Conservation (phyloP, 1,284 basidiomycete genomes). For the Hemileia vastatrix region DNA sequence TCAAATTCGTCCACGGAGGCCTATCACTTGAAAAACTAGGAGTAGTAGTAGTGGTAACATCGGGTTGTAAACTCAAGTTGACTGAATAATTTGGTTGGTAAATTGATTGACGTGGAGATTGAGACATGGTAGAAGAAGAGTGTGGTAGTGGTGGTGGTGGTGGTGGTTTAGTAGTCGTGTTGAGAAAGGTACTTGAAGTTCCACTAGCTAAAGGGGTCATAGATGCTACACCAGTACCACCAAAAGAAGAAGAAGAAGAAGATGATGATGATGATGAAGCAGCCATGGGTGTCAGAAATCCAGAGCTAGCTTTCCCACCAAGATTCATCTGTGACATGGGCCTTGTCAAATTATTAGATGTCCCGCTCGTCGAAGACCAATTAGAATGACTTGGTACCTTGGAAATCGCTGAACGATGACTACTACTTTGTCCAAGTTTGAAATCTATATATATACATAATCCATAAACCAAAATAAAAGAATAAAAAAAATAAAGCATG, state of each 20-base stretch:
- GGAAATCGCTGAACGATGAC: background rate
- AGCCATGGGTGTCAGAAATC: background rate
- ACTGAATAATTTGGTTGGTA: background rate
- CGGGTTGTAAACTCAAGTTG: background rate
- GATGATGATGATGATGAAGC: background rate
- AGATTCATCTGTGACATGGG: background rate
- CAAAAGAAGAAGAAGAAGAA: background rate
- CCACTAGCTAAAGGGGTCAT: background rate
- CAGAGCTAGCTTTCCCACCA: background rate
- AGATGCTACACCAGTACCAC: background rate
- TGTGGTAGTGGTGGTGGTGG: background rate
- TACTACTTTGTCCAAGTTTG: background rate
- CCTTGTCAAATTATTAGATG: no score
- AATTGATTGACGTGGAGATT: background rate
- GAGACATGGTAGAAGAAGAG: background rate
- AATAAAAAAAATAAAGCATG: background rate
- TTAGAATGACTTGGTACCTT: no score
- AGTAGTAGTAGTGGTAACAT: constrained; percentile 8
- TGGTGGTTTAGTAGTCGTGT: background rate
- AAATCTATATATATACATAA: background rate
- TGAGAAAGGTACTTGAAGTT: background rate
- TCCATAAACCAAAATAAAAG: constrained; percentile 28
- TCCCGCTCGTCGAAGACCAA: no score
- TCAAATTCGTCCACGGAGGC: no score
- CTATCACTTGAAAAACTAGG: constrained; percentile 2